Percentiles rank a stretch among this genome's conserved stretches.
These are phyloP conservation scores for Calonectria naviculata DNA, from an alignment of 2,329 filamentous ascomycete species.

Conservation along the genomic window DNA sequence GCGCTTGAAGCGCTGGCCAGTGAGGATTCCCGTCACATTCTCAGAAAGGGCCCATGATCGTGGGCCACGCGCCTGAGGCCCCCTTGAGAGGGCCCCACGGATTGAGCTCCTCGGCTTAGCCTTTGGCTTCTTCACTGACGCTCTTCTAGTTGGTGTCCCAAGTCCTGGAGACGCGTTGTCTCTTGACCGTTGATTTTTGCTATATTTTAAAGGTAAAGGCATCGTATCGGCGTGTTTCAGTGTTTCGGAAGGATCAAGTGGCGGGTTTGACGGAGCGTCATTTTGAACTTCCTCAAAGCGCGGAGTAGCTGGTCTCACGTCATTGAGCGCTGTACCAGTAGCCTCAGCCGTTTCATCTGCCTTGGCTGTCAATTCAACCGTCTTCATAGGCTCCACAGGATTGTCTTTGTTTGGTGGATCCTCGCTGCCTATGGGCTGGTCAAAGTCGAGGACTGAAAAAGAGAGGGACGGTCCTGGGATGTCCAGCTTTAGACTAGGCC, in stretches of 20 bases:
- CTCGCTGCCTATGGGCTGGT: conserved; percentile 23
- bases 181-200: conserved; percentile 23
- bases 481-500: conserved; percentile 10
- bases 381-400: conserved; percentile 44
- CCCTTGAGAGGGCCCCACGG: conserved; percentile 24
- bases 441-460: conserved; percentile 35
- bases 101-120: conserved; percentile 42
- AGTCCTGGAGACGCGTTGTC: conserved; percentile 22
- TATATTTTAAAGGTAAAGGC: conserved; percentile 34
- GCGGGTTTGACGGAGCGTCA: conserved; percentile 26
- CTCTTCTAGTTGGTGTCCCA: conserved; percentile 37
- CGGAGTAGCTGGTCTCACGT: conserved; percentile 41
- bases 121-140: conserved; percentile 54
- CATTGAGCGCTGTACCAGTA: conserved; percentile 53
- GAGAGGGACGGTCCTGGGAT: conserved; percentile 28
- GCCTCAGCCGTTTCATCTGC: conserved; percentile 63
- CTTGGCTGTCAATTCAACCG: conserved; percentile 59
- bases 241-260: conserved; percentile 28
- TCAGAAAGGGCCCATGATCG: conserved; percentile 64
- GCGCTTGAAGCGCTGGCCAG: conserved; percentile 63
- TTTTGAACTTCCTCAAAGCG: conserved; percentile 21
- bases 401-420: conserved; percentile 28
- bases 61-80: conserved; percentile 39
- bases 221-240: conserved; percentile 38
- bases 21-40: conserved; percentile 68